A percentile compares a stretch with the other conserved stretches of the same genome.
These are phyloP conservation scores for Lentinus tigrinus DNA, from an alignment of 768 basidiomycete species.

Conservation along the genomic window DNA sequence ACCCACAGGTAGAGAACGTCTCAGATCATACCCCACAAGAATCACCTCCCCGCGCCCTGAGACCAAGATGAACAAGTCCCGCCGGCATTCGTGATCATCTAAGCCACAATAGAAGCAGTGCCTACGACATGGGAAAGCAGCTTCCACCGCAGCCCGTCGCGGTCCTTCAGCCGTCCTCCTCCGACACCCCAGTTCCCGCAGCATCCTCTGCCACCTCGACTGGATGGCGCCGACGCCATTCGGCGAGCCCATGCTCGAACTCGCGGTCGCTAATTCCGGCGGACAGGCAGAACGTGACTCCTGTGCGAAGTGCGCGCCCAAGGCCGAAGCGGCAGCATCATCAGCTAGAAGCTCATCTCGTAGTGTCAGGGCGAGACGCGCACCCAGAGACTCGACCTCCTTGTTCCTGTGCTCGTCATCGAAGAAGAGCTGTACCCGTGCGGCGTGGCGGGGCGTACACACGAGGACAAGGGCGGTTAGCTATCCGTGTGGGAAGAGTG, in stretches of 20 bases:
- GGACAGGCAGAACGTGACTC: constrained; percentile 77
- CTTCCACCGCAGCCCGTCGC: too few species aligned
- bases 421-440: constrained; percentile 42
- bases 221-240: constrained; percentile 61
- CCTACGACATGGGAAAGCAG: too few species aligned
- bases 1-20: too few species aligned
- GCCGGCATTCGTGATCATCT: too few species aligned
- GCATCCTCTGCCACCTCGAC: constrained; percentile 25
- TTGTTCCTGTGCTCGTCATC: constrained; percentile 47
- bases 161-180: not conserved
- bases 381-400: constrained; percentile 42
- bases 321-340: too few species aligned
- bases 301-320: too few species aligned
- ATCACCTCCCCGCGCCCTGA: too few species aligned
- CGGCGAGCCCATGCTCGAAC: constrained; percentile 68
- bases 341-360: not conserved
- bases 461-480: not conserved
- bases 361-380: not conserved
- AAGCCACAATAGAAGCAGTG: too few species aligned
- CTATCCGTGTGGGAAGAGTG: not conserved
- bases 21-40: too few species aligned
- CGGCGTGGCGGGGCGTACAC: not conserved
- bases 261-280: constrained; percentile 57
- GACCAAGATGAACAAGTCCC: too few species aligned
- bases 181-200: not conserved